A percentile compares a stretch with the other conserved stretches of the same genome.
phyloP scores from a whole-genome alignment of 257 asterid genomes.

The Handroanthus guayacan region DNA sequence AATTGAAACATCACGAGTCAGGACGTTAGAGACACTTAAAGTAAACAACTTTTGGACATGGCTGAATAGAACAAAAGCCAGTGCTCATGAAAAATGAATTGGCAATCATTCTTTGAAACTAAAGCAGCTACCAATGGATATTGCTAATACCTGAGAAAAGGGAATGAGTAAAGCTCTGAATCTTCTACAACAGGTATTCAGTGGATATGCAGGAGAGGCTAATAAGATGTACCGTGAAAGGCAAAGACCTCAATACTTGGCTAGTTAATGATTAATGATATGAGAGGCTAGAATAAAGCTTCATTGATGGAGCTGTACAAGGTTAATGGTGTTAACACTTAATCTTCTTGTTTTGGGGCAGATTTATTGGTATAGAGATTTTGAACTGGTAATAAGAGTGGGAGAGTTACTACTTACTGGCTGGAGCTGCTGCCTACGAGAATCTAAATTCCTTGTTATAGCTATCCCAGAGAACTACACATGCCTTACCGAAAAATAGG shows the following conservation, averaged over 20 bases:
- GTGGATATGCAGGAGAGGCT: not conserved
- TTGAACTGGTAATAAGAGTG: not conserved
- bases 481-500: not conserved
- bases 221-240: not conserved
- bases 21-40: not conserved
- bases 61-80: not conserved
- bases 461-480: not conserved
- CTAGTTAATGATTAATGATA: not conserved
- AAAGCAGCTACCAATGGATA: not conserved
- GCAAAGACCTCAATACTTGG: not conserved
- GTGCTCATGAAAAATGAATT: not conserved
- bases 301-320: not conserved
- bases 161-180: not conserved
- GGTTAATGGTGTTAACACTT: not conserved
- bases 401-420: not conserved
- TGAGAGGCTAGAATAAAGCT: not conserved
- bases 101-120: not conserved
- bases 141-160: not conserved
- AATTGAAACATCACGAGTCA: not conserved
- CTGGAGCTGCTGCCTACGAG: not conserved
- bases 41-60: not conserved
- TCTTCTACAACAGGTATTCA: not conserved
- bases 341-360: not conserved
- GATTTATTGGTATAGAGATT: not conserved
- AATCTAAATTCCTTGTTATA: constrained; percentile 3